Conservation (phyloP, 1,284 basidiomycete genomes). For the Athelia sp. region DNA sequence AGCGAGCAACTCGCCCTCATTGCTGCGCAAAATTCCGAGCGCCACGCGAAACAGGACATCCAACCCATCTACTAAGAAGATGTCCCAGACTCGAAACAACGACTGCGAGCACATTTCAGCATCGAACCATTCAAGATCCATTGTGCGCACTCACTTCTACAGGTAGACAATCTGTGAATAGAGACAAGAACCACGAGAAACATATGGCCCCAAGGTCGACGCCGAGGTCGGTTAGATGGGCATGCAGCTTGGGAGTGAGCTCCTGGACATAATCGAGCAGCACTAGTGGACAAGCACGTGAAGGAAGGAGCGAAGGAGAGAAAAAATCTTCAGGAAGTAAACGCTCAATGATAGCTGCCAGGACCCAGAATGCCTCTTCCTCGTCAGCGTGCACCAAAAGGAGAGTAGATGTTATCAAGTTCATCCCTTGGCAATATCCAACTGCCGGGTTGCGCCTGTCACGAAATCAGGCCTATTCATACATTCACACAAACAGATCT, state of each 20-base stretch:
- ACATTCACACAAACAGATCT: conserved; percentile 21
- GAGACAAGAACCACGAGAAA: conserved; percentile 96
- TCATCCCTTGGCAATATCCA: conserved; percentile 94
- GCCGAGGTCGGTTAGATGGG: conserved; percentile 75
- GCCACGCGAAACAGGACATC: conserved; percentile 92
- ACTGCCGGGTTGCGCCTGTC: conserved; percentile 76
- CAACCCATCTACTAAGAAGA: conserved; percentile 92
- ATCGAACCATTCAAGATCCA: conserved; percentile 1
- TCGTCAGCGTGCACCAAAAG: conserved; percentile 90
- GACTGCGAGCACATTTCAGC: conserved; percentile 43
- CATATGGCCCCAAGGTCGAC: conserved; percentile 93
- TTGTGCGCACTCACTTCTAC: conserved; percentile 68
- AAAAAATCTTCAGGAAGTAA: conserved; percentile 83
- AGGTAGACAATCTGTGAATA: conserved; percentile 95
- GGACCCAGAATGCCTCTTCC: conserved; percentile 97
- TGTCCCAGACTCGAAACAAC: conserved; percentile 88
- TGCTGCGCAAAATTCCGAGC: conserved; percentile 78
- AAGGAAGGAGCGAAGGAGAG: conserved; percentile 78
- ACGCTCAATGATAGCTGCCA: conserved; percentile 84
- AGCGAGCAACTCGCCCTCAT: conserved; percentile 77
- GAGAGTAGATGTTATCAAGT: conserved; percentile 90
- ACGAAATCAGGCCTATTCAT: conserved; percentile 1
- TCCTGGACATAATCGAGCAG: conserved; percentile 84
- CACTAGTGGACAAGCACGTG: conserved; percentile 90
- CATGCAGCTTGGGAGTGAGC: conserved; percentile 68